A percentile compares a stretch with the other conserved stretches of the same genome.
Conservation (phyloP, 345 rosid genomes). For the Bruguiera sexangula region DNA sequence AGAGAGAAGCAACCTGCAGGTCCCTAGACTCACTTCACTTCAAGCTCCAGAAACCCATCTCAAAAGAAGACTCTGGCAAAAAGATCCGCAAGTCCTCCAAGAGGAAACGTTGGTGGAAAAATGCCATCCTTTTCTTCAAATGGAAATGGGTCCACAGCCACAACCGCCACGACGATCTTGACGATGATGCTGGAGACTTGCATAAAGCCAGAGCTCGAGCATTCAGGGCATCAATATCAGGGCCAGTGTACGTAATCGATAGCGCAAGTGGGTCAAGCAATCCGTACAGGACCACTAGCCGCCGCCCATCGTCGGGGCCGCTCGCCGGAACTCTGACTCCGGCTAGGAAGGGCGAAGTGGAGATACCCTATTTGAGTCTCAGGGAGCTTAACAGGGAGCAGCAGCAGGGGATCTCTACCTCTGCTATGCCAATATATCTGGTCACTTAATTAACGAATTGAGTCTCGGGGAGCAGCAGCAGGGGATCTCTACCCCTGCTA, state of each 20-base stretch:
- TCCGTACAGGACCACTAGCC: slow-evolving; percentile 48
- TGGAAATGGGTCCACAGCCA: slow-evolving; percentile 42
- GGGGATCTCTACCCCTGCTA: slow-evolving; percentile 50
- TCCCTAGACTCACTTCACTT: slow-evolving; percentile 55
- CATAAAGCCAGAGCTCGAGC: slow-evolving; percentile 41
- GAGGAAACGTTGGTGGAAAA: slow-evolving; percentile 80
- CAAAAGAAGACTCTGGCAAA: slow-evolving; percentile 56
- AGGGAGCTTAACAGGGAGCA: slow-evolving; percentile 65
- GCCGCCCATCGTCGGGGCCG: slow-evolving; percentile 59
- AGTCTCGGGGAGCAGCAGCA: slow-evolving; percentile 45
- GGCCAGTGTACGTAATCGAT: slow-evolving; percentile 70
- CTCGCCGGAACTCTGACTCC: slow-evolving; percentile 61
- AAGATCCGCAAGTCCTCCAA: slow-evolving; percentile 32
- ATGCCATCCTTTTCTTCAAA: slow-evolving; percentile 63
- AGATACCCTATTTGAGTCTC: slow-evolving; percentile 64
- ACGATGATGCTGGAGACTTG: slow-evolving; percentile 28
- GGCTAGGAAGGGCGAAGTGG: slow-evolving; percentile 43
- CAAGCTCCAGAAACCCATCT: slow-evolving; percentile 87
- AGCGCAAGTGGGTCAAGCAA: slow-evolving; percentile 60
- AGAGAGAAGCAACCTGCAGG: slow-evolving; percentile 38
- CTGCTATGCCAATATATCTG: slow-evolving; percentile 31
- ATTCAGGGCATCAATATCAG: slow-evolving; percentile 51
- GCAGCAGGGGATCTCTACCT: slow-evolving; percentile 44
- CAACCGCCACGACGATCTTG: neutral
- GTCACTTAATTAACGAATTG: slow-evolving; percentile 25